Conservation (phyloP, 2,329 filamentous ascomycete genomes). For the Monilinia fructigena region DNA sequence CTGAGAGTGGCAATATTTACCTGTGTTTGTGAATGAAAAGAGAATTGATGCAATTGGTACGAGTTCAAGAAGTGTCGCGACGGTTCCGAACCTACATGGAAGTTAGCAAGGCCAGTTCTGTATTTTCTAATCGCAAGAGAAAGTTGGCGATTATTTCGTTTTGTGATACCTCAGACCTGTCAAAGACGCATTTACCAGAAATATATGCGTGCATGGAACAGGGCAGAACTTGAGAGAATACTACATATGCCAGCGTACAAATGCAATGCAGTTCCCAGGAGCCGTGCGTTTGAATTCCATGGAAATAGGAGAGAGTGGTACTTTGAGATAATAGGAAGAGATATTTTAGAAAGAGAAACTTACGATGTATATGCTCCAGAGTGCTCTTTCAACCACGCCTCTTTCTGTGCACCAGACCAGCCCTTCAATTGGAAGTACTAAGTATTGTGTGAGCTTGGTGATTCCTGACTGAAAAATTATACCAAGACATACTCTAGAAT, state of each 20-base stretch:
- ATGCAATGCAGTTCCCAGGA: constrained; percentile 10
- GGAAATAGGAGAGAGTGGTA: not conserved
- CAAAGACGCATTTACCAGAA: constrained; percentile 15
- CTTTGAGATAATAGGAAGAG: not conserved
- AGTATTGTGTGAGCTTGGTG: constrained; percentile 35
- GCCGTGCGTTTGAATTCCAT: not conserved
- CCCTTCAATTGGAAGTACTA: constrained; percentile 91
- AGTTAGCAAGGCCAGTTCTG: constrained; percentile 16
- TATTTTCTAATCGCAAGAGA: not conserved
- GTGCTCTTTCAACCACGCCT: constrained; percentile 68
- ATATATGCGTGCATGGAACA: not conserved
- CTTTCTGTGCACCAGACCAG: constrained; percentile 65
- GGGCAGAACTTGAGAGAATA: not conserved
- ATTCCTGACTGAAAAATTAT: not conserved
- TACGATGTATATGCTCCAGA: constrained; percentile 79
- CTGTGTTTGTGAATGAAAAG: constrained; percentile 86
- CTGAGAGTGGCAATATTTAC: constrained; percentile 41
- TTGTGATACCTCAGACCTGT: constrained; percentile 16
- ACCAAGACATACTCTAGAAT: constrained; percentile 51
- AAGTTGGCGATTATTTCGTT: not conserved
- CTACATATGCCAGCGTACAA: not conserved
- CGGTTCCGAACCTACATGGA: constrained; percentile 65
- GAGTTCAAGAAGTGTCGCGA: constrained; percentile 80
- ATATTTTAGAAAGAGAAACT: constrained; percentile 37
- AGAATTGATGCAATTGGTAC: constrained; percentile 78